phyloP scores from a whole-genome alignment of 2,329 filamentous ascomycete genomes.

The Lasiodiplodia citricola region DNA sequence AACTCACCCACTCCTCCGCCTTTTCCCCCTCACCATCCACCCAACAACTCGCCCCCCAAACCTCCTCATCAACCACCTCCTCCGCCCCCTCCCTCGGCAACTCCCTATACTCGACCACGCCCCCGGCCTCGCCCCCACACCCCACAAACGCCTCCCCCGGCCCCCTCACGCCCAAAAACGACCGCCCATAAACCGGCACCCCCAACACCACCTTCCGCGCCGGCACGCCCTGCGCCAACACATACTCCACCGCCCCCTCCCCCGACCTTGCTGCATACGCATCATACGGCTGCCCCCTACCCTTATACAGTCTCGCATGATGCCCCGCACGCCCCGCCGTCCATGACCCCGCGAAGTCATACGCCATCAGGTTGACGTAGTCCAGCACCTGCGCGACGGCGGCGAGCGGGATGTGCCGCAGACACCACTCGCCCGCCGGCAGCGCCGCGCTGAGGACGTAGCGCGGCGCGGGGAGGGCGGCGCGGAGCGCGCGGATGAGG shows the following conservation, averaged over 20 bases:
- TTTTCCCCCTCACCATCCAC: constrained; percentile 63
- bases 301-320: constrained; percentile 75
- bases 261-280: constrained; percentile 63
- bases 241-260: constrained; percentile 68
- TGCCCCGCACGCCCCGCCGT: constrained; percentile 66
- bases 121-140: constrained; percentile 56
- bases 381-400: constrained; percentile 70
- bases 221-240: constrained; percentile 69
- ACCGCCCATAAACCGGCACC: constrained; percentile 76
- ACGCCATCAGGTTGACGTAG: constrained; percentile 78
- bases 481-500: constrained; percentile 70
- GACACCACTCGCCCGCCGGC: constrained; percentile 68
- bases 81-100: constrained; percentile 66
- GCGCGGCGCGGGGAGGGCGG: constrained; percentile 68
- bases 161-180: constrained; percentile 68
- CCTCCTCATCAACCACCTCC: constrained; percentile 70
- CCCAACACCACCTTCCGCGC: constrained; percentile 75
- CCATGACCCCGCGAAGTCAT: constrained; percentile 79
- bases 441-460: constrained; percentile 75
- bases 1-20: constrained; percentile 73
- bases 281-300: constrained; percentile 51
- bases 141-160: constrained; percentile 65
- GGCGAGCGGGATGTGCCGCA: constrained; percentile 71
- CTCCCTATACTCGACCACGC: constrained; percentile 74
- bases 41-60: constrained; percentile 62